These are phyloP conservation scores for Talaromyces sp. DNA, from an alignment of 2,329 filamentous ascomycete species.

Conservation along the genomic window DNA sequence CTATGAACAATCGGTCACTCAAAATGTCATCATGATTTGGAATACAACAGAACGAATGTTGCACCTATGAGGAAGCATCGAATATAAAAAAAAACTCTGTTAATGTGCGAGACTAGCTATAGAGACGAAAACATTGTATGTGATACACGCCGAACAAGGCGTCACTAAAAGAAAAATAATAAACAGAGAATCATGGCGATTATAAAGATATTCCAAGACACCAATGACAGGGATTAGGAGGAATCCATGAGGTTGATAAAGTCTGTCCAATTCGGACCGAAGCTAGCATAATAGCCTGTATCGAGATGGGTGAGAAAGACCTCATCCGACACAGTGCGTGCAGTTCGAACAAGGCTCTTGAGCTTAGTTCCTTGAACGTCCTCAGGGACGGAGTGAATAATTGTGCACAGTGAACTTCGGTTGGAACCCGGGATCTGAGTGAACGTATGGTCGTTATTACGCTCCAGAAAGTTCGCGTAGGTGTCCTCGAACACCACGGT, in stretches of 20 bases:
- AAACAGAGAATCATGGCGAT: background rate
- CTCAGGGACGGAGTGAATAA: constrained; percentile 37
- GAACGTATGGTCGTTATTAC: constrained; percentile 28
- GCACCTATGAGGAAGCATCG: background rate
- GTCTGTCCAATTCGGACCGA: constrained; percentile 32
- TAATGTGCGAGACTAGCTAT: background rate
- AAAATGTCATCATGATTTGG: background rate
- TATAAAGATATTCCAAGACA: background rate
- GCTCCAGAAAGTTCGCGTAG: constrained; percentile 34
- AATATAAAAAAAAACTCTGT: background rate
- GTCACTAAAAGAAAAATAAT: background rate
- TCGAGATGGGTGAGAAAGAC: constrained; percentile 38
- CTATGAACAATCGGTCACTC: background rate
- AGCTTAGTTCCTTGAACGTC: constrained; percentile 25
- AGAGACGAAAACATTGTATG: background rate
- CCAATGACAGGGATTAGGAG: background rate
- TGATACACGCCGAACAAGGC: background rate
- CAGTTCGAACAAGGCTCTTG: constrained; percentile 29
- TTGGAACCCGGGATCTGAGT: constrained; percentile 26
- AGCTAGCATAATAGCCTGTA: constrained; percentile 37
- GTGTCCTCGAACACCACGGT: constrained; percentile 45
- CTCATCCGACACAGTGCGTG: constrained; percentile 32
- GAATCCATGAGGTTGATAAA: constrained; percentile 25
- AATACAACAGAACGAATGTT: background rate
- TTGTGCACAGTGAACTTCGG: constrained; percentile 28